These are phyloP conservation scores for Suillus decipiens DNA, from an alignment of 768 basidiomycete species.

Conservation along the genomic window DNA sequence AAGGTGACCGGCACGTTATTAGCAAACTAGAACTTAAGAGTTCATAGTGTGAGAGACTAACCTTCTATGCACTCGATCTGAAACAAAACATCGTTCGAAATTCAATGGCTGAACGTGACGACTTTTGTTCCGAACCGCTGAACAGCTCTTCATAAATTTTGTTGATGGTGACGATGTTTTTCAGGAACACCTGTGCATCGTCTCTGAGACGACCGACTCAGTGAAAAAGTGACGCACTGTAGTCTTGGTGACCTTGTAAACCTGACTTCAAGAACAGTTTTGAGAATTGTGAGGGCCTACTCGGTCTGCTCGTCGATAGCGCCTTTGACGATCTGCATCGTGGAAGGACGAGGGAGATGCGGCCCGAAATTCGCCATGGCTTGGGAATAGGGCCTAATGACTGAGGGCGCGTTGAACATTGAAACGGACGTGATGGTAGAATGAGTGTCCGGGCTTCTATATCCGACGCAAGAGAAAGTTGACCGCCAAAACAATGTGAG, in stretches of 20 bases:
- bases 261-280: conserved; percentile 79
- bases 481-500: too few species aligned
- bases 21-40: background rate
- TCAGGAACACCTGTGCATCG: too few species aligned
- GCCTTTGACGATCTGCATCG: conserved; percentile 67
- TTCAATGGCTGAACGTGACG: conserved; percentile 91
- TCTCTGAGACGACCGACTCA: background rate
- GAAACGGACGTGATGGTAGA: conserved; percentile 2
- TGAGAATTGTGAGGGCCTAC: conserved; percentile 86
- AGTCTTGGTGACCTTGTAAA: conserved; percentile 87
- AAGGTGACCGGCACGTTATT: background rate
- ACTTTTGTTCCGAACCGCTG: conserved; percentile 52
- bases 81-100: conserved; percentile 89
- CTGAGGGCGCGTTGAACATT: conserved; percentile 38
- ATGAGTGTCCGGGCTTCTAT: too few species aligned
- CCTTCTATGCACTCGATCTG: conserved; percentile 91
- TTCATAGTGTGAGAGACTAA: conserved; percentile 31
- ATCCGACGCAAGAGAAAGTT: too few species aligned
- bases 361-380: conserved; percentile 84
- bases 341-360: conserved; percentile 80
- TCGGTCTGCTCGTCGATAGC: conserved; percentile 79
- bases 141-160: too few species aligned
- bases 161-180: too few species aligned
- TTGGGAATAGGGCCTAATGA: conserved; percentile 59
- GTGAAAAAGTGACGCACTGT: conserved; percentile 57